Evolutionary conservation across 768 basidiomycete species (phyloP).

Genomic region (Lactarius quietus): DNA sequence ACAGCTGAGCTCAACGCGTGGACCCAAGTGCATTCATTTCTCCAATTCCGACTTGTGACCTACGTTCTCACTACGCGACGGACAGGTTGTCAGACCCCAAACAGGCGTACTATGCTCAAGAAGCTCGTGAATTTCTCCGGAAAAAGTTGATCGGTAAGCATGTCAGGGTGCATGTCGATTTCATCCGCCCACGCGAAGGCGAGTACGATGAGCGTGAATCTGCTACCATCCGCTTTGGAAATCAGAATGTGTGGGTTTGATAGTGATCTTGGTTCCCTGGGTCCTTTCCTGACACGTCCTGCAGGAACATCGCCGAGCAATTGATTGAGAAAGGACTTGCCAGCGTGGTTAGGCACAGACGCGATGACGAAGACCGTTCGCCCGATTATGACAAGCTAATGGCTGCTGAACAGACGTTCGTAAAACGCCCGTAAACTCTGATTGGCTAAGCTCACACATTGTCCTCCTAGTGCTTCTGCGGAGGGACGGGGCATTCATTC

Average conservation of each 20-base stretch:
- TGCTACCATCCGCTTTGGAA: conserved; percentile 82
- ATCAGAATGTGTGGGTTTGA: conserved; percentile 65
- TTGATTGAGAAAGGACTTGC: conserved; percentile 92
- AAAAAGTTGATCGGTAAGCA: conserved; percentile 90
- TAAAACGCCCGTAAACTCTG: conserved; percentile 16
- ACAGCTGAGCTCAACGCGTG: conserved; percentile 85
- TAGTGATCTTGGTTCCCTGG: not conserved
- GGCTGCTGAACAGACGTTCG: conserved; percentile 88
- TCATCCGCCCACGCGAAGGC: conserved; percentile 85
- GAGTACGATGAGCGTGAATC: conserved; percentile 94
- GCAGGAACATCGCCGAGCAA: conserved; percentile 90
- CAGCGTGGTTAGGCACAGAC: conserved; percentile 84
- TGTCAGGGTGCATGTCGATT: conserved; percentile 82
- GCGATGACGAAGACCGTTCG: conserved; percentile 96
- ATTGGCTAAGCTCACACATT: conserved; percentile 12
- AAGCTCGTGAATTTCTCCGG: conserved; percentile 90
- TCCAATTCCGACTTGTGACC: not conserved
- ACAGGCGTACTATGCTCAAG: conserved; percentile 83
- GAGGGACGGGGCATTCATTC: conserved; percentile 87
- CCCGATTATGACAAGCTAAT: conserved; percentile 94
- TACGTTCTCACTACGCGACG: not conserved
- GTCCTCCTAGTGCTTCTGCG: conserved; percentile 57
- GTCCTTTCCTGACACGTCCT: conserved; percentile 5
- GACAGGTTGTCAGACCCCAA: conserved; percentile 77
- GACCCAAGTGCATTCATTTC: conserved; percentile 58